These are phyloP conservation scores for Lactarius trivialis DNA, from an alignment of 768 basidiomycete species.

Conservation along the genomic window DNA sequence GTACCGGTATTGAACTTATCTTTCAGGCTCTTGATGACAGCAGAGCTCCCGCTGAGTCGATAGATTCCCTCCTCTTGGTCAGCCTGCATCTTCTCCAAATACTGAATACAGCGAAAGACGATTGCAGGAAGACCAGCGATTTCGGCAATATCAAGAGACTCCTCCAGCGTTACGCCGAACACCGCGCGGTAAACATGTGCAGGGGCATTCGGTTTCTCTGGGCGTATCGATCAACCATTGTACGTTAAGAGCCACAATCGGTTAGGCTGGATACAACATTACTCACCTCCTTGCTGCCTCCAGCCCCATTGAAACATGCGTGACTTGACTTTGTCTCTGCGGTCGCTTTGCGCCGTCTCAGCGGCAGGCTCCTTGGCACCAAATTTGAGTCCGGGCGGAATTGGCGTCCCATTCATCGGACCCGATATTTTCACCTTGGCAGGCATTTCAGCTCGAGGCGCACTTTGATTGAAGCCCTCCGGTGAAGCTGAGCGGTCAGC, in stretches of 20 bases:
- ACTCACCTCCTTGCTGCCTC: conserved; percentile 43
- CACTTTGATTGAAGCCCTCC: conserved; percentile 45
- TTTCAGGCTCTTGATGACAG: conserved; percentile 88
- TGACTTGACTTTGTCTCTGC: conserved; percentile 89
- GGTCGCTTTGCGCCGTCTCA: conserved; percentile 24
- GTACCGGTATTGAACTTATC: conserved; percentile 88
- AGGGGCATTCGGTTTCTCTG: conserved; percentile 34
- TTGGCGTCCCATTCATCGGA: conserved; percentile 76
- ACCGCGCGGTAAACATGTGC: conserved; percentile 59
- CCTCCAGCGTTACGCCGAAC: conserved; percentile 82
- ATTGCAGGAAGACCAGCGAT: conserved; percentile 91
- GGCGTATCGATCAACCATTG: not conserved
- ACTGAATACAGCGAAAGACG: conserved; percentile 92
- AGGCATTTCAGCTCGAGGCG: conserved; percentile 40
- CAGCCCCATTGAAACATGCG: conserved; percentile 86
- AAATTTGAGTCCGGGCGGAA: conserved; percentile 88
- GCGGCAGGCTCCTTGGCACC: conserved; percentile 62
- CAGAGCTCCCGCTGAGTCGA: conserved; percentile 88
- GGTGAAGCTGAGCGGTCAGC: conserved; percentile 32
- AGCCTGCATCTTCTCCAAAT: conserved; percentile 88
- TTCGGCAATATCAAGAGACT: conserved; percentile 81
- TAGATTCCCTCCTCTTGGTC: conserved; percentile 98
- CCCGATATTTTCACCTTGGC: conserved; percentile 83
- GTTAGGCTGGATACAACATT: not conserved
- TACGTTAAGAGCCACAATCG: conserved; percentile 3